Evolutionary conservation across 1,284 basidiomycete species (phyloP).

Genomic region (Irpex lacteus): DNA sequence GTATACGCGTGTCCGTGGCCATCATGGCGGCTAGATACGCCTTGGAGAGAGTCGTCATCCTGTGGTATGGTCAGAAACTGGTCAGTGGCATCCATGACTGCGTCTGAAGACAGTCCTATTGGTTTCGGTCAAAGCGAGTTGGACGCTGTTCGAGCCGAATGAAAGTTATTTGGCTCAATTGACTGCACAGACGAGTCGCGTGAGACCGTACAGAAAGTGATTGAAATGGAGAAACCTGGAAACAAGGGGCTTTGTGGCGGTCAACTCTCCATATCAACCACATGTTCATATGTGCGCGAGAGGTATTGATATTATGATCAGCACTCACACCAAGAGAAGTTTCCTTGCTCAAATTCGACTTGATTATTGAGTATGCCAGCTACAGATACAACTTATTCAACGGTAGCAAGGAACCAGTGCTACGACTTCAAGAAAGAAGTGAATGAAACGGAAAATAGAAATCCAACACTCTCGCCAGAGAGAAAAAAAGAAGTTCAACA

Average conservation of each 20-base stretch:
- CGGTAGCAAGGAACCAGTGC: background rate
- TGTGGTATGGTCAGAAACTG: background rate
- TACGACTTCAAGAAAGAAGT: background rate
- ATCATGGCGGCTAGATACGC: background rate
- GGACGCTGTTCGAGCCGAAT: background rate
- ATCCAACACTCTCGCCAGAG: constrained; percentile 2
- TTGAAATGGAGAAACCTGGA: no score
- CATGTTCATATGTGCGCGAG: no score
- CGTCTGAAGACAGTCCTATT: background rate
- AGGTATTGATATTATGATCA: background rate
- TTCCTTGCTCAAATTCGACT: constrained; percentile 4
- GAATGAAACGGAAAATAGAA: background rate
- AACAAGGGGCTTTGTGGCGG: background rate
- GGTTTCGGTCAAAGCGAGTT: background rate
- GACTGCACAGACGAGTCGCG: no score
- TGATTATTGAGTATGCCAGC: background rate
- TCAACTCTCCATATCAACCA: background rate
- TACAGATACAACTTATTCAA: constrained; percentile 1
- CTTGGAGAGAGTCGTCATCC: background rate
- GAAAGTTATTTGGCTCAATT: no score
- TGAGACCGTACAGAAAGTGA: no score
- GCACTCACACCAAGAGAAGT: background rate
- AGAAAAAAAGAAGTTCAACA: background rate
- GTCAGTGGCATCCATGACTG: background rate
- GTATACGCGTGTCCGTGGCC: background rate